phyloP scores from a whole-genome alignment of 345 rosid genomes.

The Camelina laxa region DNA sequence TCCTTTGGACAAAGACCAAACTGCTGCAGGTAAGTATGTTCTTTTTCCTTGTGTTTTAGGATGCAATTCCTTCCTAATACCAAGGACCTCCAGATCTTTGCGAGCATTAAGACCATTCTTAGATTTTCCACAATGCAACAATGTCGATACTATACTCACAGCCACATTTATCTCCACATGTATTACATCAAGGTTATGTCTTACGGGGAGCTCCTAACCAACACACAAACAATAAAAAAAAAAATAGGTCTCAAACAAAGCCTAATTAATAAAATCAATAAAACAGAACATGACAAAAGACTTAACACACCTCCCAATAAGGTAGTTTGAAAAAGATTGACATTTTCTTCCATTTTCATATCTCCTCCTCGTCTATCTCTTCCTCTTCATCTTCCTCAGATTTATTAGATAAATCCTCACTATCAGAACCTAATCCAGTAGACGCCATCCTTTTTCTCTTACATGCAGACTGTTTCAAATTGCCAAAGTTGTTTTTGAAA shows the following conservation, averaged over 20 bases:
- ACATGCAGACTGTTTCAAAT: not conserved
- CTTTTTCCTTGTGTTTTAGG: not conserved
- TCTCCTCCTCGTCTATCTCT: not conserved
- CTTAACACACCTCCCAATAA: not conserved
- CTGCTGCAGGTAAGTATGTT: not conserved
- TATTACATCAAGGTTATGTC: conserved; percentile 1
- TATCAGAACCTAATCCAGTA: not conserved
- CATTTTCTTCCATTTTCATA: not conserved
- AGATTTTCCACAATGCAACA: not conserved
- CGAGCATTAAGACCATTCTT: not conserved
- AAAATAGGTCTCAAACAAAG: not conserved
- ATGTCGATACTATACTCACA: not conserved
- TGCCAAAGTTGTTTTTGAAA: not conserved
- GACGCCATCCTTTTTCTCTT: not conserved
- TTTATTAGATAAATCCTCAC: not conserved
- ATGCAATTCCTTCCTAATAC: not conserved
- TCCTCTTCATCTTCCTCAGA: not conserved
- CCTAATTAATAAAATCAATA: not conserved
- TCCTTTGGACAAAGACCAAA: not conserved
- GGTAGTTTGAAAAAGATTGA: not conserved
- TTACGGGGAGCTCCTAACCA: not conserved
- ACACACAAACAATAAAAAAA: not conserved
- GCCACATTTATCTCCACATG: conserved; percentile 10
- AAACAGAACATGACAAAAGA: no score
- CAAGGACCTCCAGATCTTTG: not conserved